Conservation (phyloP, 345 rosid species). For the Theobroma cacao region DNA sequence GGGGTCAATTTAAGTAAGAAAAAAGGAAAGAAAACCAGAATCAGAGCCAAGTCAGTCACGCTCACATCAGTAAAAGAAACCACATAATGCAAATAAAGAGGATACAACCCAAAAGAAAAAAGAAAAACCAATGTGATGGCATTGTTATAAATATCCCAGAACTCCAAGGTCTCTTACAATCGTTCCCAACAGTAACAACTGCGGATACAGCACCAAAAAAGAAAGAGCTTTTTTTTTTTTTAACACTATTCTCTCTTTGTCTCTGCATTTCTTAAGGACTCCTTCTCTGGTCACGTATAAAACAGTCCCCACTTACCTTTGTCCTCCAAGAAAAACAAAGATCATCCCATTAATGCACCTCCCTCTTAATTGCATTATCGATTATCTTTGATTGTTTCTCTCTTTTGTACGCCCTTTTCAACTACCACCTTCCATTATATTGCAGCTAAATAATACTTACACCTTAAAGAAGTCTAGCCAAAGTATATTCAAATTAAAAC, state of each 20-base stretch:
- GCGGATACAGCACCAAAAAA: not conserved
- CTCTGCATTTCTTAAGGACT: not conserved
- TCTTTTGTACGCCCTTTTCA: constrained; percentile 21
- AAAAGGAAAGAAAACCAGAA: not conserved
- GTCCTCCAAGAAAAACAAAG: constrained; percentile 10
- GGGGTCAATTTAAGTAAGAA: not conserved
- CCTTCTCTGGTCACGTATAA: not conserved
- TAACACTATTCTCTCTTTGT: not conserved
- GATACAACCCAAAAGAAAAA: not conserved
- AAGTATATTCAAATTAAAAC: not conserved
- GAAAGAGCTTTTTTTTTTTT: not conserved
- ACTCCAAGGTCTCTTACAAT: not conserved
- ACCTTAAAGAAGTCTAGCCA: not conserved
- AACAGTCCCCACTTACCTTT: constrained; percentile 15
- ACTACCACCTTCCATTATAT: constrained; percentile 22
- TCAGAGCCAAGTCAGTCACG: not conserved
- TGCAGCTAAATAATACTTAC: not conserved
- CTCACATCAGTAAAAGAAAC: not conserved
- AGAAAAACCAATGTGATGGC: not conserved
- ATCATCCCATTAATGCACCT: constrained; percentile 15
- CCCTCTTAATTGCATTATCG: constrained; percentile 12
- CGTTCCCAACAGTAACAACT: constrained; percentile 1
- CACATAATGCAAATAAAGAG: not conserved
- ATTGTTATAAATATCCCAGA: not conserved
- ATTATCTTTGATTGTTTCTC: constrained; percentile 5